Conservation (phyloP, 768 basidiomycete genomes). For the Boletus barrowsii region DNA sequence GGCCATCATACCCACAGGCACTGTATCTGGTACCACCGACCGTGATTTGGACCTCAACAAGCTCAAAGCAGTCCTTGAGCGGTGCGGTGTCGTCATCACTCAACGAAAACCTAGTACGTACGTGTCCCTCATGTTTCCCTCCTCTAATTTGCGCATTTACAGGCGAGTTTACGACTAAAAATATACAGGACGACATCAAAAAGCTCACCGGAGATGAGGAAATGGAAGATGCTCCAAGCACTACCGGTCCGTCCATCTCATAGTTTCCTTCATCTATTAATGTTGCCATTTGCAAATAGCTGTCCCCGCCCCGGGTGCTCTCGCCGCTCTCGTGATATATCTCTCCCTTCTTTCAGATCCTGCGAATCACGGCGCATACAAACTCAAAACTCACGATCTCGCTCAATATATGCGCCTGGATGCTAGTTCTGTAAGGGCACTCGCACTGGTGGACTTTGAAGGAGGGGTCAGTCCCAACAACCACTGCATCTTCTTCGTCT, state of each 20-base stretch:
- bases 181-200: constrained; percentile 75
- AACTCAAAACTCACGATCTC: constrained; percentile 82
- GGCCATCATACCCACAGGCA: constrained; percentile 79
- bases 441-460: constrained; percentile 77
- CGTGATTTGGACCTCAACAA: constrained; percentile 88
- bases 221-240: constrained; percentile 15
- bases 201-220: constrained; percentile 34
- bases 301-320: constrained; percentile 70
- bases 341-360: constrained; percentile 75
- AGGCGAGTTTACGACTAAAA: constrained; percentile 86
- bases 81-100: constrained; percentile 88
- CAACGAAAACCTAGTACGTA: constrained; percentile 81
- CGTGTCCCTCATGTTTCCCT: neutral
- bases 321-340: constrained; percentile 80
- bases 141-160: neutral
- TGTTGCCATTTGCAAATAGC: constrained; percentile 40
- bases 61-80: constrained; percentile 79
- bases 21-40: constrained; percentile 66
- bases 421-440: constrained; percentile 87
- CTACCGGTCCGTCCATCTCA: constrained; percentile 7
- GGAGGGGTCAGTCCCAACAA: constrained; percentile 32
- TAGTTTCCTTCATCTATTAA: neutral
- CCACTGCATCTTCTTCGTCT: neutral
- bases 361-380: constrained; percentile 76
- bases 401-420: constrained; percentile 95